Base-by-base conservation (phyloP, 371 early-diverging fungal genomes). In the Zopfochytrium polystomum region DNA sequence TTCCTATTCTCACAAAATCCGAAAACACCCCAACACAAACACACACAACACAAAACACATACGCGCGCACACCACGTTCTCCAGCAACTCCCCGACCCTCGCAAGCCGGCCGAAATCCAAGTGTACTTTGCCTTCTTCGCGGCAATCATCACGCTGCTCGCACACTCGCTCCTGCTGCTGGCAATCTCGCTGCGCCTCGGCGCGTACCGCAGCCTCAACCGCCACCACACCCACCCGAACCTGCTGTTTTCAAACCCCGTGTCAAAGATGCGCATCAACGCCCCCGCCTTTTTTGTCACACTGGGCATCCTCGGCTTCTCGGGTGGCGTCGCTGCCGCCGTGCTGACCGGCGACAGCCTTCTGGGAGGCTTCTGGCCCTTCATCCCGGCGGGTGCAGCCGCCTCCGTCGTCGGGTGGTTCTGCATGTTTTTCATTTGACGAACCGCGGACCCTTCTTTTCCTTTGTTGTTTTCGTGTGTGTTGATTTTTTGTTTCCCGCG, bases 131-230 rank as follows among this genome's bases (percentile, higher is more conserved):
- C 33, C 23, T 62, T 62, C 20, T 55, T 22, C 25, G 35, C 42
- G 45, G 55, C 59, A 13, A 49, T 58, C 27, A 46, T 44, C 6
- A 50, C n/a, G 1, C 31, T 51, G 13, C 23, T 63, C 15, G 15
- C 52, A 9, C 64, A 63, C 35, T 48, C 57, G 20, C 22, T 63
- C 32, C 52, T 63, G 3, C 52, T 63, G 26, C 52, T 63, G 3
- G 51, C 44, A 3, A 42, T 63, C 23, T 63, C 64, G 6, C 34
- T 63, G 6, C 64, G 64, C 23, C 58, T 63, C 6, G 63, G 63
- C 5, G 52, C 57, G 11, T 63, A 63, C 53, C 25, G 57, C 23
- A 45, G 20, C 53, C 32, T 53, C 22, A 42, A 54, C 15, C 38
- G 58, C 22, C 57, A 57, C 25, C 52, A 57, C 29, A 35, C 58